These are phyloP conservation scores for Leccinum olivaceopallidum DNA, from an alignment of 768 basidiomycete species.

Conservation along the genomic window DNA sequence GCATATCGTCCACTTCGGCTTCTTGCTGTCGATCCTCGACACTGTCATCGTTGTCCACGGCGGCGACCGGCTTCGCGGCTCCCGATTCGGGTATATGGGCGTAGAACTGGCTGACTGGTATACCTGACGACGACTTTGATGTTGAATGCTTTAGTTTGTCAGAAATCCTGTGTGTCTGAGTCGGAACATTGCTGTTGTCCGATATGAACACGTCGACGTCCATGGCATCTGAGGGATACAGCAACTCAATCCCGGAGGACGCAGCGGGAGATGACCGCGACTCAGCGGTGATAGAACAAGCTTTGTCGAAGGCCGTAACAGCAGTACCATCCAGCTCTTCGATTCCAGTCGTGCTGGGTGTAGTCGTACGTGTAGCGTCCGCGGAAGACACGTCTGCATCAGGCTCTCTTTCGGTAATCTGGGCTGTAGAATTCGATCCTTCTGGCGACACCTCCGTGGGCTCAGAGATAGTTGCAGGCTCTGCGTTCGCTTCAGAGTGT, in stretches of 20 bases:
- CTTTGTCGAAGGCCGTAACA: constrained; percentile 11
- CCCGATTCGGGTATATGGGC: constrained; percentile 1
- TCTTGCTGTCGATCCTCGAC: constrained; percentile 33
- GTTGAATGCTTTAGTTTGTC: constrained; percentile 1
- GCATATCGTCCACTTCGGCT: constrained; percentile 34
- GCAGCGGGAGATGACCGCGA: constrained; percentile 10
- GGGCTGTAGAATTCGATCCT: constrained; percentile 1
- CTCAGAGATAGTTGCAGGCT: constrained; percentile 1
- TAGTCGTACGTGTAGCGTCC: constrained; percentile 20
- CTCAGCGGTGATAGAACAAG: constrained; percentile 18
- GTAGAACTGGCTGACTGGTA: constrained; percentile 30
- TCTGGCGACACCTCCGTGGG: constrained; percentile 1
- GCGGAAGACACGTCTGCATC: constrained; percentile 20
- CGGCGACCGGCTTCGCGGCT: constrained; percentile 1
- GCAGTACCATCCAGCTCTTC: constrained; percentile 17
- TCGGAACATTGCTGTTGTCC: not conserved
- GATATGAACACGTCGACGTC: constrained; percentile 23
- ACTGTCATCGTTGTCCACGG: constrained; percentile 27
- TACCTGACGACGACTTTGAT: constrained; percentile 11
- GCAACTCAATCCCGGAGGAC: constrained; percentile 12
- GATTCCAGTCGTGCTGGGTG: constrained; percentile 19
- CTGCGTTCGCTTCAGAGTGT: constrained; percentile 5
- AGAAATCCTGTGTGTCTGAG: not conserved
- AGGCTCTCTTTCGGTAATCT: constrained; percentile 5
- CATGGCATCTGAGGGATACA: constrained; percentile 26